Evolutionary conservation across 306 rosid species (phyloP), one percentile per base, ranked within the genome.

Genomic region (Pyrus pyrifolia): DNA sequence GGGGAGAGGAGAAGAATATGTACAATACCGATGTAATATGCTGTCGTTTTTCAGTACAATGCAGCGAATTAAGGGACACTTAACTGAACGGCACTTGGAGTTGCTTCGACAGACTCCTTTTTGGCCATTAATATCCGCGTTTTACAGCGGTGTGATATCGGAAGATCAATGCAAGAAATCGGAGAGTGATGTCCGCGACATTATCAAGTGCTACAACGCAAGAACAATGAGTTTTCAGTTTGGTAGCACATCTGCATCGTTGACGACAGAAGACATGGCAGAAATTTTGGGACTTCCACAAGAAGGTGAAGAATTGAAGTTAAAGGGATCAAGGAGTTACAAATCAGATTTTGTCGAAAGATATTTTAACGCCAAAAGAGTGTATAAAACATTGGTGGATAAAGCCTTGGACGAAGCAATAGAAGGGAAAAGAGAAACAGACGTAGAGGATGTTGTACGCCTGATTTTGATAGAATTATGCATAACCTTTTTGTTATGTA

Each of bases 401-500:
- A 44, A 21, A 27, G 27, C 62, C 30, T 11, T 70, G 74, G 27
- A 70, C 1, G 38, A 51, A 70, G 46, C 74, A 0, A 7, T 52
- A 17, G 14, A 52, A 29, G 63, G 74, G 46, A 52, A 70, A 51
- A 27, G 29, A 52, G 62, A 52, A 52, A 70, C 46, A 4, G 29
- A 70, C 18, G 14, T 6, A 18, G 45, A 49, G 15, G 74, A 70
- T 51, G 74, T 70, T 4, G 62, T 51, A 11, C 61, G 63, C 19
- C 63, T 52, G 57, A 70, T 70, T 70, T 4, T 70, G 3, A 58
- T 70, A 10, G 74, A 70, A 21, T 19, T 70, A 51, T 70, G 57
- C 62, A 70, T 52, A 30, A 70, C 74, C 35, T 70, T 70, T 46
- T 30, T 70, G 19, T 70, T 70, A 35, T 70, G 74, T 35, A 70